Percentiles rank a stretch among this genome's conserved stretches.
These are phyloP conservation scores for Acacia concinna DNA, from an alignment of 331 rosid genomes.

Conservation along the genomic window DNA sequence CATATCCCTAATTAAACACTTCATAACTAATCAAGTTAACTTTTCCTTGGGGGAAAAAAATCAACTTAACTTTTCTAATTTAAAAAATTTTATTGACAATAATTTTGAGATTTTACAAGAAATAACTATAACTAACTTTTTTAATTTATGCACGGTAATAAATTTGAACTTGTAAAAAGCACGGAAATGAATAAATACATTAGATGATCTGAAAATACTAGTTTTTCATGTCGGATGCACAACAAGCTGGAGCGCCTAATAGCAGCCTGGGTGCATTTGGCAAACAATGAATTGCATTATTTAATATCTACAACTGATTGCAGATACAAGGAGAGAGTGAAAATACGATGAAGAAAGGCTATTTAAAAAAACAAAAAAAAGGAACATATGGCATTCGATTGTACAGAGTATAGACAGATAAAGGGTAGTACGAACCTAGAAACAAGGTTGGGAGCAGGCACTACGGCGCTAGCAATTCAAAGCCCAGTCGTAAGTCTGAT, in stretches of 20 bases:
- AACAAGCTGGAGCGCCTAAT: neutral
- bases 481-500: slow-evolving; percentile 86
- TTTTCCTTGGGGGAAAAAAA: no score
- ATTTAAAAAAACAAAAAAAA: neutral
- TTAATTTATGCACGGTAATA: no score
- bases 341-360: neutral
- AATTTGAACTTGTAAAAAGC: no score
- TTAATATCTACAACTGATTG: neutral
- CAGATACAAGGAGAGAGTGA: neutral
- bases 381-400: slow-evolving; percentile 13
- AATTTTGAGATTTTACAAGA: neutral
- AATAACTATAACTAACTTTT: neutral
- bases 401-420: neutral
- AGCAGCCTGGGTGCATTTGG: neutral
- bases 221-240: neutral
- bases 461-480: slow-evolving; percentile 56
- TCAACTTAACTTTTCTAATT: neutral
- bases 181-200: no score
- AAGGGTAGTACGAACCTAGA: slow-evolving; percentile 14
- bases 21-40: neutral
- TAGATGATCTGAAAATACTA: neutral
- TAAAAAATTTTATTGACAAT: no score
- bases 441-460: no score
- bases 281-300: neutral
- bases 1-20: neutral